These are phyloP conservation scores for Aspergillus luchuensis DNA, from an alignment of 2,329 filamentous ascomycete species.

Conservation along the genomic window DNA sequence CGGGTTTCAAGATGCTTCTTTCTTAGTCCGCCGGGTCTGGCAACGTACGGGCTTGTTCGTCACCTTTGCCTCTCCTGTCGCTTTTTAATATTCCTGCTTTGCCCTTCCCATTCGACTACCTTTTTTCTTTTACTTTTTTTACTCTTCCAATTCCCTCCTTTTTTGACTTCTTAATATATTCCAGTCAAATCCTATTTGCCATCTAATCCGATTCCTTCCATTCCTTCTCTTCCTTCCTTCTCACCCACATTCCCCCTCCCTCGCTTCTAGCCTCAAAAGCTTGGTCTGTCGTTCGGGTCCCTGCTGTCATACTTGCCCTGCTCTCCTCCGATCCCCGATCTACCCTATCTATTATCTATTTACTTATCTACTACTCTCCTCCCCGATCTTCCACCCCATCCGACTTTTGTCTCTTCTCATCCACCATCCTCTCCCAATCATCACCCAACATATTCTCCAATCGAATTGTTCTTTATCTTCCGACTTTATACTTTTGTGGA, in stretches of 20 bases:
- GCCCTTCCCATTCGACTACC: conserved; percentile 1
- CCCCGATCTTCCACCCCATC: background rate
- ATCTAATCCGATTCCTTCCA: too few relatives aligned
- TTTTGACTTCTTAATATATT: background rate
- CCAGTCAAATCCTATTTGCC: too few relatives aligned
- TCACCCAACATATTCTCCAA: background rate
- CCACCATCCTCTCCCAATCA: background rate
- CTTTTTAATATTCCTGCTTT: conserved; percentile 6
- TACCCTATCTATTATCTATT: background rate
- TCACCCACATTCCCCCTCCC: conserved; percentile 1
- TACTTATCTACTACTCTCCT: background rate
- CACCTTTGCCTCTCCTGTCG: conserved; percentile 7
- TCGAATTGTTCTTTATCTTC: background rate
- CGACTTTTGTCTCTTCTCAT: background rate
- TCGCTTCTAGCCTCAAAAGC: background rate
- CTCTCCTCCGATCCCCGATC: conserved; percentile 3
- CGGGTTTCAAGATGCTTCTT: conserved; percentile 28
- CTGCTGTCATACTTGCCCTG: background rate
- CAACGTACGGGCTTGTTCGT: conserved; percentile 7
- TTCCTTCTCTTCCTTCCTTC: background rate
- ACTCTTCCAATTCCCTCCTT: conserved; percentile 6
- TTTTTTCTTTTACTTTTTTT: conserved; percentile 2
- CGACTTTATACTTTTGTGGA: conserved; percentile 23
- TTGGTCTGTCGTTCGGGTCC: background rate
- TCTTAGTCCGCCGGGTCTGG: background rate